Percentiles rank a stretch among this genome's conserved stretches.
phyloP scores from a whole-genome alignment of 192 early-diverging fungal species.

The Phycomyces nitens region DNA sequence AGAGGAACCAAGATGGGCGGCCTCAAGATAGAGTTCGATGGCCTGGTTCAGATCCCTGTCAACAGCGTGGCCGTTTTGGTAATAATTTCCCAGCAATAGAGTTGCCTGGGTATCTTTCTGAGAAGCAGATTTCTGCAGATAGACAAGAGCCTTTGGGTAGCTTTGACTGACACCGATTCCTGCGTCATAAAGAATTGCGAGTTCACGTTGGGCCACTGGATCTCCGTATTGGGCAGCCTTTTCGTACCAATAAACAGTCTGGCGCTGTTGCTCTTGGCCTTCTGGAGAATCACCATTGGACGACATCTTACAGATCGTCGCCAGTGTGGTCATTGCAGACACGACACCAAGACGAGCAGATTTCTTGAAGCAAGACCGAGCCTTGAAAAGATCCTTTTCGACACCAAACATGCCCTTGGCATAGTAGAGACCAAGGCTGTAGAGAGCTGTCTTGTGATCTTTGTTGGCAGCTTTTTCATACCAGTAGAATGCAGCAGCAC shows the following conservation, averaged over 20 bases:
- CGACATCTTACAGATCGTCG: constrained; percentile 12
- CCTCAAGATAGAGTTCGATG: constrained; percentile 27
- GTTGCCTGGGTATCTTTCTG: constrained; percentile 32
- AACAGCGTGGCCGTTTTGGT: constrained; percentile 40
- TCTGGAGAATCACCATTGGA: constrained; percentile 10
- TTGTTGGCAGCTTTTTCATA: constrained; percentile 29
- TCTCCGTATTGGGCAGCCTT: constrained; percentile 38
- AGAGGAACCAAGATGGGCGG: constrained; percentile 21
- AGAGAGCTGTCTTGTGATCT: constrained; percentile 26
- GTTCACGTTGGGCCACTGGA: constrained; percentile 23
- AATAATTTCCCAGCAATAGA: constrained; percentile 34
- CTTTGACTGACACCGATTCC: constrained; percentile 34
- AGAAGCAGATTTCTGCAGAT: constrained; percentile 36
- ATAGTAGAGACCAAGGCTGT: constrained; percentile 32
- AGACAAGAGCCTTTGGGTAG: constrained; percentile 26
- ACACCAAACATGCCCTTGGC: constrained; percentile 31
- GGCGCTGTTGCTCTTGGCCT: constrained; percentile 16
- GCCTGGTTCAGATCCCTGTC: constrained; percentile 27
- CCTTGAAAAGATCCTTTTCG: constrained; percentile 24
- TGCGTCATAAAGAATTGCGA: constrained; percentile 34
- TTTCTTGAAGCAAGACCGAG: constrained; percentile 32
- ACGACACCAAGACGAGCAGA: constrained; percentile 22
- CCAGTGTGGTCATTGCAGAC: constrained; percentile 24
- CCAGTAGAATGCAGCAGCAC: constrained; percentile 35
- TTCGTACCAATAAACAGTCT: constrained; percentile 30